These are phyloP conservation scores for Wickerhamomyces canadensis DNA, from an alignment of 805 yeast genomes.

Conservation along the genomic window DNA sequence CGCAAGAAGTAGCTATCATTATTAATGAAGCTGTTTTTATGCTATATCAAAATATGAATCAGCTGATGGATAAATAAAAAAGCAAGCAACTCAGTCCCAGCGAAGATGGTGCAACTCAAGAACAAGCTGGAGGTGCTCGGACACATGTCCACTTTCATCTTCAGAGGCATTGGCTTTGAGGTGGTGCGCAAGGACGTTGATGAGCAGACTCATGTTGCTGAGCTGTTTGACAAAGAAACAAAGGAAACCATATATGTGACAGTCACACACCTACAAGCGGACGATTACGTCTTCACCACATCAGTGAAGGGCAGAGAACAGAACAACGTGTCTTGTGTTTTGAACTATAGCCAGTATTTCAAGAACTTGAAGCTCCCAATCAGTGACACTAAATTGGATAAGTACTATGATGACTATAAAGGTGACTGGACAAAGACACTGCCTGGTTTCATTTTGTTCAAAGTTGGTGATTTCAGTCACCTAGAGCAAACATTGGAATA, in stretches of 20 bases:
- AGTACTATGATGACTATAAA: background rate
- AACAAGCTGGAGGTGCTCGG: background rate
- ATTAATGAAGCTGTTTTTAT: too few relatives aligned
- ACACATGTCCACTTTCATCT: background rate
- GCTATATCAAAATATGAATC: too few relatives aligned
- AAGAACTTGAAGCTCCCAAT: background rate
- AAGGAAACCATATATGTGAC: background rate
- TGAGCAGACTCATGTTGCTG: background rate
- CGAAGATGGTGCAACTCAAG: background rate
- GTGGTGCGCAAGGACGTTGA: background rate
- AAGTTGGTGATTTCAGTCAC: background rate
- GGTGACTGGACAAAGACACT: conserved; percentile 1
- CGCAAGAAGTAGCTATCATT: too few relatives aligned
- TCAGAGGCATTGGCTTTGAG: background rate
- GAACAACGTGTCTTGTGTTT: background rate
- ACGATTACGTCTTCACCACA: background rate
- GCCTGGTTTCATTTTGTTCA: background rate
- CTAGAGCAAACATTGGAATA: background rate
- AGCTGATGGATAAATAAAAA: too few relatives aligned
- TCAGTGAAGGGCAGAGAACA: background rate
- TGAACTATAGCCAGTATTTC: background rate
- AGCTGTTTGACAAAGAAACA: background rate
- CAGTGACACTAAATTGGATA: background rate
- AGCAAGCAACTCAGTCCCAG: too few relatives aligned
- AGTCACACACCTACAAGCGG: background rate